Conservation (phyloP, 1,139 yeast genomes). For the Candida sp. region DNA sequence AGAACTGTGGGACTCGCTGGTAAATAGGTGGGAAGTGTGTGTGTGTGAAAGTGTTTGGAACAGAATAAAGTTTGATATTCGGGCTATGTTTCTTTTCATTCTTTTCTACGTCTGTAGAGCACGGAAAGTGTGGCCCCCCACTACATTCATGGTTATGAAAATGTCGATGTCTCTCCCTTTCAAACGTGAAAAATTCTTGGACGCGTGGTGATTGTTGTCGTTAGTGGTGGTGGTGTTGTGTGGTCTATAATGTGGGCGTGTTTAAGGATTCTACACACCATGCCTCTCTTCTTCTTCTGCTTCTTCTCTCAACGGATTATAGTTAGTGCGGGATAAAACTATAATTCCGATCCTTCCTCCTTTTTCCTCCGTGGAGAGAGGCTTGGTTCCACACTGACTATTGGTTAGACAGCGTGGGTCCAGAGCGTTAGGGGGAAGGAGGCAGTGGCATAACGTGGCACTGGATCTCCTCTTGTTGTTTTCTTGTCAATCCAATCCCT, state of each 20-base stretch:
- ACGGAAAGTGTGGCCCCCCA: not conserved
- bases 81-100: not conserved
- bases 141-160: not conserved
- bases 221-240: not conserved
- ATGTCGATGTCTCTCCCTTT: not conserved
- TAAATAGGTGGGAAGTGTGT: too few species aligned
- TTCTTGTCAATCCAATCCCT: not conserved
- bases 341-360: not conserved
- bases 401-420: too few species aligned
- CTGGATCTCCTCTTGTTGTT: not conserved
- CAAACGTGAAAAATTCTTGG: not conserved
- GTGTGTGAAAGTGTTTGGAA: too few species aligned
- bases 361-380: not conserved
- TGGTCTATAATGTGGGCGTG: too few species aligned
- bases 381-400: too few species aligned
- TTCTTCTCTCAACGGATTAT: too few species aligned
- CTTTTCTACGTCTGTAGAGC: not conserved
- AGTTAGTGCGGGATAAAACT: not conserved
- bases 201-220: not conserved
- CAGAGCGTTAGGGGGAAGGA: too few species aligned
- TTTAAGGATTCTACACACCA: too few species aligned
- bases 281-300: too few species aligned
- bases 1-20: too few species aligned
- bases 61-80: not conserved
- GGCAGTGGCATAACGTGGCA: too few species aligned